These are phyloP conservation scores for Crotalaria pallida DNA, from an alignment of 306 rosid genomes.

Conservation along the genomic window DNA sequence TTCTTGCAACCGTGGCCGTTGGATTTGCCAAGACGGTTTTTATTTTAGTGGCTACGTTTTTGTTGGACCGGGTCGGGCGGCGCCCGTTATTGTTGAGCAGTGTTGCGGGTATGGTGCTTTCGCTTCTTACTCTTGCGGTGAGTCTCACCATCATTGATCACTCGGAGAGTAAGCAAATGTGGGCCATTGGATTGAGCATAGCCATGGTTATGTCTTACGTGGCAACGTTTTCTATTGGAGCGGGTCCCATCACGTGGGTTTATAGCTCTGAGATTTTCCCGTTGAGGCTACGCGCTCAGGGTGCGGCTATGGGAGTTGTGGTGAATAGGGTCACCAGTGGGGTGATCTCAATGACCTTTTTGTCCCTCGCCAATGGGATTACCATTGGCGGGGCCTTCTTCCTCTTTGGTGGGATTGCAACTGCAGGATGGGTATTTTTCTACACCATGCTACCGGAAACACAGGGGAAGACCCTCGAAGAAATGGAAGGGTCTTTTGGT, in stretches of 20 bases:
- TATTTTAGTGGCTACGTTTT: conserved; percentile 68
- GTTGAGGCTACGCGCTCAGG: conserved; percentile 76
- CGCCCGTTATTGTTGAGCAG: conserved; percentile 63
- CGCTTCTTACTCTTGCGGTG: conserved; percentile 36
- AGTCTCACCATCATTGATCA: conserved; percentile 45
- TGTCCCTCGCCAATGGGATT: conserved; percentile 50
- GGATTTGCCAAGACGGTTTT: conserved; percentile 59
- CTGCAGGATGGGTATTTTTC: conserved; percentile 61
- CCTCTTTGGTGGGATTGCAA: conserved; percentile 48
- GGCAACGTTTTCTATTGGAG: conserved; percentile 67
- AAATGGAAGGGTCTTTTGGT: conserved; percentile 76
- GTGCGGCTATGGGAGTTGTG: conserved; percentile 61
- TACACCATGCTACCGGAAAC: conserved; percentile 69
- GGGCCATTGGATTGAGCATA: conserved; percentile 57
- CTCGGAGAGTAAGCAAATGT: conserved; percentile 12
- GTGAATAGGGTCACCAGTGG: conserved; percentile 60
- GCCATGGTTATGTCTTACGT: conserved; percentile 41
- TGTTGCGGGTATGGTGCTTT: conserved; percentile 53
- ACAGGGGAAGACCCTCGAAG: conserved; percentile 68
- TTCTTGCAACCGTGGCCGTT: conserved; percentile 77
- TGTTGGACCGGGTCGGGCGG: conserved; percentile 66
- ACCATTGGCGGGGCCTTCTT: conserved; percentile 84
- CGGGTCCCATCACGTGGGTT: conserved; percentile 84
- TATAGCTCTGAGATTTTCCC: conserved; percentile 83
- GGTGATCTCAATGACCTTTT: conserved; percentile 60